A percentile compares a stretch with the other conserved stretches of the same genome.
phyloP scores from a whole-genome alignment of 169 alveolate species.

The Eimeria tenella region DNA sequence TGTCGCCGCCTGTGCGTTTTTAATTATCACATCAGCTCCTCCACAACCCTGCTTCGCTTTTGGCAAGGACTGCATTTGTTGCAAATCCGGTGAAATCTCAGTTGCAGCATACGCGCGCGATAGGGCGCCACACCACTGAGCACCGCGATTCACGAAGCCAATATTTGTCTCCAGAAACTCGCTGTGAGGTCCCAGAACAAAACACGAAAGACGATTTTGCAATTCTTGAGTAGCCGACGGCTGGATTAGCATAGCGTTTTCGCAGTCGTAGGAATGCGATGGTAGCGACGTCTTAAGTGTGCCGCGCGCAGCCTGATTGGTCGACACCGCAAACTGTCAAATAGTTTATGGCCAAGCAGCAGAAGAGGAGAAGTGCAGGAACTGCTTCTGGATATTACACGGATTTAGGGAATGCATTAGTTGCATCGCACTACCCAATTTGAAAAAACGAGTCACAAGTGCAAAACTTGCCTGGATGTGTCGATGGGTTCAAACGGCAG shows the following conservation, averaged over 20 bases:
- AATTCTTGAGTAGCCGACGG: too few relatives aligned
- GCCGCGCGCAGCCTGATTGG: slow-evolving; percentile 57
- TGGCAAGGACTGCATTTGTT: slow-evolving; percentile 6
- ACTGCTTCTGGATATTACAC: too few relatives aligned
- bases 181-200: too few relatives aligned
- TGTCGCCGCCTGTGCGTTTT: too few relatives aligned
- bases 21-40: too few relatives aligned
- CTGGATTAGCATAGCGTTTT: not conserved
- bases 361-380: too few relatives aligned
- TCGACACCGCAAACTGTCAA: not conserved
- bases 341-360: not conserved
- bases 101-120: not conserved
- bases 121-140: not conserved
- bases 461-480: slow-evolving; percentile 50
- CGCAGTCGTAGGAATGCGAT: slow-evolving; percentile 35
- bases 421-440: not conserved
- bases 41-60: not conserved
- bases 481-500: slow-evolving; percentile 65
- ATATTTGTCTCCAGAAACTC: too few relatives aligned
- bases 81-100: not conserved
- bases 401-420: too few relatives aligned
- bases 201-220: too few relatives aligned
- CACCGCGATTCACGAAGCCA: too few relatives aligned
- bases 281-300: slow-evolving; percentile 51
- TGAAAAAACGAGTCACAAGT: not conserved